Evolutionary conservation across 2,329 filamentous ascomycete genomes (phyloP).

Genomic region (Tolypocladium amazonense): DNA sequence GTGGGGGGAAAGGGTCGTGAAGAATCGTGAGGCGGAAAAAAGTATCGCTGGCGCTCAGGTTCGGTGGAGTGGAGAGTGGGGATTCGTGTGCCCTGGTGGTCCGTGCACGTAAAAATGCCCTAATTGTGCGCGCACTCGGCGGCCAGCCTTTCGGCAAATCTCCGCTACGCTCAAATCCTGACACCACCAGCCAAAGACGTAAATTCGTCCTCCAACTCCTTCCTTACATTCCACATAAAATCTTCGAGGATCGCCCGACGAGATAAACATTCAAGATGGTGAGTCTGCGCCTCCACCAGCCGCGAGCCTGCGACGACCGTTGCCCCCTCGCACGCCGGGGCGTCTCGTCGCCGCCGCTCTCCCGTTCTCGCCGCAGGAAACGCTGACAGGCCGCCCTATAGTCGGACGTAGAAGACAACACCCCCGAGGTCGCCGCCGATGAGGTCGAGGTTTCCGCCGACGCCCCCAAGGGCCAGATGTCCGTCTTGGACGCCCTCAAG

Average conservation of each 20-base stretch:
- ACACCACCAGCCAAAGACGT: conserved; percentile 18
- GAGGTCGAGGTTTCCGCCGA: conserved; percentile 97
- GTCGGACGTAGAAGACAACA: conserved; percentile 99
- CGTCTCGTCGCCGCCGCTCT: neutral
- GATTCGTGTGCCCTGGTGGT: conserved; percentile 28
- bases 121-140: conserved; percentile 24
- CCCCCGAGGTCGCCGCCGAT: conserved; percentile 66
- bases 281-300: conserved; percentile 19
- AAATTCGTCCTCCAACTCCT: conserved; percentile 11
- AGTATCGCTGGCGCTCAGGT: neutral
- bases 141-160: conserved; percentile 25
- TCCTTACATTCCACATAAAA: conserved; percentile 26
- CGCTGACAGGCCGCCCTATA: conserved; percentile 25
- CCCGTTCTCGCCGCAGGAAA: neutral
- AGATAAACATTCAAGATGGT: conserved; percentile 50
- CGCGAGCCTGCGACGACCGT: neutral
- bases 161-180: conserved; percentile 19
- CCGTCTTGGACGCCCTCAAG: conserved; percentile 96
- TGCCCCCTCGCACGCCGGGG: neutral
- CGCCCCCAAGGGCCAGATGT: conserved; percentile 89
- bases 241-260: conserved; percentile 63
- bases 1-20: neutral
- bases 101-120: conserved; percentile 33
- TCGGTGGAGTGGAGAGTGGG: neutral
- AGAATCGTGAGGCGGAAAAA: conserved; percentile 5